Evolutionary conservation across 2,329 filamentous ascomycete species (phyloP).

Genomic region (Fusarium acutatum): DNA sequence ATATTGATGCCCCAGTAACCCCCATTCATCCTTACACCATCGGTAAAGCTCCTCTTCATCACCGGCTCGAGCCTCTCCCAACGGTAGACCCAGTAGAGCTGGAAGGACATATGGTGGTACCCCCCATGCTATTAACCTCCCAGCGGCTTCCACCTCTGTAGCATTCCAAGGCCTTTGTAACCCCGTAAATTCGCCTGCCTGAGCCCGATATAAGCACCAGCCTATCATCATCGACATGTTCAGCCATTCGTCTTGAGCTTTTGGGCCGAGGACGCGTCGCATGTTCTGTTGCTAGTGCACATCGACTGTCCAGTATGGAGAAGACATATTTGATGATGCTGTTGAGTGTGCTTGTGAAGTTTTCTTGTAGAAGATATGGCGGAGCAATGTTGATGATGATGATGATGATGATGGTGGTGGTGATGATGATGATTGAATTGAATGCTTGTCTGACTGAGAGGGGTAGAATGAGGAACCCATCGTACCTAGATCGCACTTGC

Average conservation of each 20-base stretch:
- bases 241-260: background rate
- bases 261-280: background rate
- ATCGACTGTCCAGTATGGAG: background rate
- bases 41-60: too few relatives aligned
- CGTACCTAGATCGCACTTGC: background rate
- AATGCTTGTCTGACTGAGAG: background rate
- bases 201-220: background rate
- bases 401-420: accelerated
- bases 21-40: too few relatives aligned
- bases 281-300: background rate
- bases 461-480: background rate
- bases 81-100: background rate
- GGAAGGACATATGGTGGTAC: accelerated
- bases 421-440: background rate
- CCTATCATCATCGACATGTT: background rate
- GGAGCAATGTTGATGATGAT: background rate
- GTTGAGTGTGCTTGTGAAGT: background rate
- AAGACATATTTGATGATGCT: background rate
- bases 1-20: too few relatives aligned
- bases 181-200: too few relatives aligned
- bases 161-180: background rate
- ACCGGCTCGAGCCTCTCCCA: too few relatives aligned
- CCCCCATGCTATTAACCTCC: background rate
- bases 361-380: background rate
- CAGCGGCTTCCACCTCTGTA: background rate